These are phyloP conservation scores for Histomonas meleagridis DNA, from an alignment of 208 protist genomes.

Conservation along the genomic window DNA sequence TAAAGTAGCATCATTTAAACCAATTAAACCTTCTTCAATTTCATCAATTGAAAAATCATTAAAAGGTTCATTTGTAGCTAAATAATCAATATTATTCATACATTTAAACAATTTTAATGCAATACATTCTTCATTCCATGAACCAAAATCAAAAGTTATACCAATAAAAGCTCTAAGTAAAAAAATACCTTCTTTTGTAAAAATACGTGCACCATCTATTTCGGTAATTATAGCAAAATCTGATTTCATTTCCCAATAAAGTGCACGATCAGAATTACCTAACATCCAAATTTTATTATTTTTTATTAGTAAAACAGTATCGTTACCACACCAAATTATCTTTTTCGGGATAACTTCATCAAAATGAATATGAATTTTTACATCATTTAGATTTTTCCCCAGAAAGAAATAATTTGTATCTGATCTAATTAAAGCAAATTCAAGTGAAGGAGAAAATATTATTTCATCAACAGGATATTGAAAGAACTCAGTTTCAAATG, in stretches of 20 bases:
- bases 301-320: constrained; percentile 4
- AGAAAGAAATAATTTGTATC: background rate
- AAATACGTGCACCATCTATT: background rate
- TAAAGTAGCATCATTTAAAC: background rate
- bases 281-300: background rate
- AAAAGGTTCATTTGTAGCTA: background rate
- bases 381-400: no score
- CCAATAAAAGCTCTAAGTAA: background rate
- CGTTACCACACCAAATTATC: background rate
- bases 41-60: background rate
- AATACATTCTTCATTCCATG: background rate
- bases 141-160: background rate
- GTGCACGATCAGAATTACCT: background rate
- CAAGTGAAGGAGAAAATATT: background rate
- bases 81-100: background rate
- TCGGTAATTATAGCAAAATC: background rate
- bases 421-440: background rate
- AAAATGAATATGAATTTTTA: no score
- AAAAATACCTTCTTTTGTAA: background rate
- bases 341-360: background rate
- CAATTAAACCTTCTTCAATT: background rate
- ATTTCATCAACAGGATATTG: background rate
- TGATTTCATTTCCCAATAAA: background rate
- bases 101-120: background rate
- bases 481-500: background rate